Evolutionary conservation across 2,329 filamentous ascomycete species (phyloP).

Genomic region (Diaporthe helianthi): DNA sequence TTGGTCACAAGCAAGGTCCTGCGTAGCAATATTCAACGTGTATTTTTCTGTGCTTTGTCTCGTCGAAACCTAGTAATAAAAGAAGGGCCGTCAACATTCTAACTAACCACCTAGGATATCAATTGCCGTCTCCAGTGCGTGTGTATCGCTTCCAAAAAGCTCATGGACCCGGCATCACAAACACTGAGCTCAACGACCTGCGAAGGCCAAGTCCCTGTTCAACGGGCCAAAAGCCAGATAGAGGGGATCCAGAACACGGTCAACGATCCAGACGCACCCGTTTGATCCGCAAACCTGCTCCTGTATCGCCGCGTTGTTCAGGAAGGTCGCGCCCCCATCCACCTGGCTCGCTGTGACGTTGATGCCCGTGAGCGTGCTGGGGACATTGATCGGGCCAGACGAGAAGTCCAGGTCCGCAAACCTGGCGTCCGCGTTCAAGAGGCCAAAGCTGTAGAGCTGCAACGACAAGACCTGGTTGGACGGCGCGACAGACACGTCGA

Average conservation of each 20-base stretch:
- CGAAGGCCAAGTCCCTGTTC: not conserved
- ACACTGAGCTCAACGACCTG: not conserved
- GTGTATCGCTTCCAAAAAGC: not conserved
- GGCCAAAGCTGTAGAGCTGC: constrained; percentile 19
- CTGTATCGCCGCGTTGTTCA: constrained; percentile 19
- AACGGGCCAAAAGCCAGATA: constrained; percentile 24
- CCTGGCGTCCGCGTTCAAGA: not conserved
- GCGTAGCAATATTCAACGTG: not conserved
- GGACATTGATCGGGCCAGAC: not conserved
- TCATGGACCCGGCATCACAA: not conserved
- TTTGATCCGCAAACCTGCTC: constrained; percentile 17
- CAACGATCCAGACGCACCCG: constrained; percentile 12
- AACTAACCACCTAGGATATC: not conserved
- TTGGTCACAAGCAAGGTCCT: too few relatives aligned
- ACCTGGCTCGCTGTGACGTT: constrained; percentile 16
- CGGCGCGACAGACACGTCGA: not conserved
- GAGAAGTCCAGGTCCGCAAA: constrained; percentile 11
- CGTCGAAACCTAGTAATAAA: not conserved
- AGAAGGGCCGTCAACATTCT: not conserved
- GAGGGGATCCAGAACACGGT: constrained; percentile 13
- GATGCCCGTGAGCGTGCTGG: constrained; percentile 13
- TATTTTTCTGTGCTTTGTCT: too few relatives aligned
- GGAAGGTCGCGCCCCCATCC: not conserved
- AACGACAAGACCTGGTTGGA: constrained; percentile 24
- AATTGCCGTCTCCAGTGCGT: not conserved